phyloP scores from a whole-genome alignment of 768 basidiomycete genomes.

The Tricholoma bakamatsutake region DNA sequence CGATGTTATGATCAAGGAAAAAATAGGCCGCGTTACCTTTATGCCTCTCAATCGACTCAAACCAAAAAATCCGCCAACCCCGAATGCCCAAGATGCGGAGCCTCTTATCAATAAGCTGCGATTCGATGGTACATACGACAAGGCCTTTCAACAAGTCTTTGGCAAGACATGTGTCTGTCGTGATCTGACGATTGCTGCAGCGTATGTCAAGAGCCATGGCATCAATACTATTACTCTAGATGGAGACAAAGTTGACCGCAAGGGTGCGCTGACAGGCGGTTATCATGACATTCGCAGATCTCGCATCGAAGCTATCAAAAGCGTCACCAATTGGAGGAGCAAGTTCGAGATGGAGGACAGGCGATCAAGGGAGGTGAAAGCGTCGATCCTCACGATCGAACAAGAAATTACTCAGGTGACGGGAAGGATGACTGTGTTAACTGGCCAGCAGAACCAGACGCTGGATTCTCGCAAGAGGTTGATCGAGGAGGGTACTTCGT shows the following conservation, averaged over 20 bases:
- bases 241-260: conserved; percentile 96
- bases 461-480: conserved; percentile 63
- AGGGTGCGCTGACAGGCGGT: conserved; percentile 93
- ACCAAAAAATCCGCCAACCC: conserved; percentile 59
- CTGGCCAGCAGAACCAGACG: conserved; percentile 66
- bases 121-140: conserved; percentile 62
- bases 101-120: conserved; percentile 79
- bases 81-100: conserved; percentile 71
- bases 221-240: conserved; percentile 97
- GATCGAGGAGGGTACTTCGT: conserved; percentile 49
- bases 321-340: conserved; percentile 66
- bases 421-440: conserved; percentile 67
- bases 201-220: conserved; percentile 90
- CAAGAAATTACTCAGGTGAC: conserved; percentile 78
- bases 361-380: conserved; percentile 69
- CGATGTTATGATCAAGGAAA: conserved; percentile 90
- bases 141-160: conserved; percentile 96
- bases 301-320: conserved; percentile 81
- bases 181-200: conserved; percentile 86
- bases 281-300: conserved; percentile 91
- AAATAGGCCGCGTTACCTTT: conserved; percentile 92
- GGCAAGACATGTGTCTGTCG: conserved; percentile 96
- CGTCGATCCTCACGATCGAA: conserved; percentile 63
- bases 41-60: conserved; percentile 96
- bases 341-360: conserved; percentile 64